Evolutionary conservation across 1,284 basidiomycete genomes (phyloP).

Genomic region (Leccinum griseonigrum): DNA sequence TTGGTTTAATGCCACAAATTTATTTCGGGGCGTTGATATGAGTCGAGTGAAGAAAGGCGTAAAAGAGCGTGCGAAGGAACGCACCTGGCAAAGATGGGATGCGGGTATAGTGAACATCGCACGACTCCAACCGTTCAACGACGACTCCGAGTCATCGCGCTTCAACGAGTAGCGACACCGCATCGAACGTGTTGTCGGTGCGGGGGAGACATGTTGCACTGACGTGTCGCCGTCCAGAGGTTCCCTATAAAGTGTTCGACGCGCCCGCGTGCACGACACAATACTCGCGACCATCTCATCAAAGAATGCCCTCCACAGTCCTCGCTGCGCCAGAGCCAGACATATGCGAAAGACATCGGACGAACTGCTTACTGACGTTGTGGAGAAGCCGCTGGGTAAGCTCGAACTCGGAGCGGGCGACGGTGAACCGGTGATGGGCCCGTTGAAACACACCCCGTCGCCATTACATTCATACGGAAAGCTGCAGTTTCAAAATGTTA

Average conservation of each 20-base stretch:
- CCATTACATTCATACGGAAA: no score
- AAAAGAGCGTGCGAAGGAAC: constrained; percentile 17
- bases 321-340: constrained; percentile 6
- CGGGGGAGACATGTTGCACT: constrained; percentile 15
- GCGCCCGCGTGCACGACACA: constrained; percentile 1
- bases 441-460: no score
- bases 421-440: neutral
- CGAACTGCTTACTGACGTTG: constrained; percentile 30
- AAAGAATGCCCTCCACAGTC: constrained; percentile 17
- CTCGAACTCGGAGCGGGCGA: constrained; percentile 24
- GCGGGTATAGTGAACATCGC: constrained; percentile 15
- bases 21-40: constrained; percentile 23
- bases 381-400: constrained; percentile 29
- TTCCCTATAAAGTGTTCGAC: constrained; percentile 19
- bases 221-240: constrained; percentile 13
- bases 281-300: neutral
- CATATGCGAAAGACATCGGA: constrained; percentile 30
- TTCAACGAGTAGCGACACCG: constrained; percentile 16
- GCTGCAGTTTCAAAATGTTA: no score
- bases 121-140: constrained; percentile 12
- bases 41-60: constrained; percentile 5
- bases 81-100: constrained; percentile 29
- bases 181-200: constrained; percentile 21
- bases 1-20: constrained; percentile 58
- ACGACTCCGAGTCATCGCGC: constrained; percentile 7